These are phyloP conservation scores for Paraurostyla sp. DNA, from an alignment of 73 alveolate genomes.

Conservation along the genomic window DNA sequence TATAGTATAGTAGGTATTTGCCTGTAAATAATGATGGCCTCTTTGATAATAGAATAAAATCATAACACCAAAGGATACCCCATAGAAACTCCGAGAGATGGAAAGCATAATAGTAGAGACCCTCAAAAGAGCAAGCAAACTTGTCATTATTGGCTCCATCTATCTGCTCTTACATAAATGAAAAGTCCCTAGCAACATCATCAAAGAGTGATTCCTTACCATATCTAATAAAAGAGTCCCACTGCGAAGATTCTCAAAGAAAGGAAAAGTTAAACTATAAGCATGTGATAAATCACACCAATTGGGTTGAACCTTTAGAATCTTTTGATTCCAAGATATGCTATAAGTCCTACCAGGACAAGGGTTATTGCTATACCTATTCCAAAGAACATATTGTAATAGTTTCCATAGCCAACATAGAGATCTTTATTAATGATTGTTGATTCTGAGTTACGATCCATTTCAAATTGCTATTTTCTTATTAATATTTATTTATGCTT, in stretches of 20 bases:
- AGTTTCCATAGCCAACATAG: constrained; percentile 21
- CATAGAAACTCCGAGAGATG: constrained; percentile 23
- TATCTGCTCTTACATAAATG: constrained; percentile 1
- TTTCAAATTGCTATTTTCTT: no score
- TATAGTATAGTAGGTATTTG: constrained; percentile 41
- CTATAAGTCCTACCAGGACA: constrained; percentile 5
- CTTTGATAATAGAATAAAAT: background rate
- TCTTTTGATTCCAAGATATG: constrained; percentile 1
- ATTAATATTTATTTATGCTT: no score
- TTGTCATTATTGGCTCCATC: constrained; percentile 45
- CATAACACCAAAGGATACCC: constrained; percentile 42
- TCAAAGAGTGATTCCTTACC: background rate
- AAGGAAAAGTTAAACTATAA: constrained; percentile 41
- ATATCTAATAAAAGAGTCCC: constrained; percentile 48
- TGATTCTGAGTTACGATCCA: no score
- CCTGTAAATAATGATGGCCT: constrained; percentile 54
- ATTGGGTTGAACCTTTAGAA: constrained; percentile 22
- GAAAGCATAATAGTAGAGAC: constrained; percentile 63
- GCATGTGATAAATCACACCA: constrained; percentile 24
- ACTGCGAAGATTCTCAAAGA: constrained; percentile 36
- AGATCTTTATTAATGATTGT: constrained; percentile 17
- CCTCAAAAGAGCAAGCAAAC: constrained; percentile 57
- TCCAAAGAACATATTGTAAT: constrained; percentile 48
- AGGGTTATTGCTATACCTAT: constrained; percentile 25
- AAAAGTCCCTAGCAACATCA: constrained; percentile 7